These are phyloP conservation scores for Dryadomyces quercivorus DNA, from an alignment of 2,329 filamentous ascomycete genomes.

Conservation along the genomic window DNA sequence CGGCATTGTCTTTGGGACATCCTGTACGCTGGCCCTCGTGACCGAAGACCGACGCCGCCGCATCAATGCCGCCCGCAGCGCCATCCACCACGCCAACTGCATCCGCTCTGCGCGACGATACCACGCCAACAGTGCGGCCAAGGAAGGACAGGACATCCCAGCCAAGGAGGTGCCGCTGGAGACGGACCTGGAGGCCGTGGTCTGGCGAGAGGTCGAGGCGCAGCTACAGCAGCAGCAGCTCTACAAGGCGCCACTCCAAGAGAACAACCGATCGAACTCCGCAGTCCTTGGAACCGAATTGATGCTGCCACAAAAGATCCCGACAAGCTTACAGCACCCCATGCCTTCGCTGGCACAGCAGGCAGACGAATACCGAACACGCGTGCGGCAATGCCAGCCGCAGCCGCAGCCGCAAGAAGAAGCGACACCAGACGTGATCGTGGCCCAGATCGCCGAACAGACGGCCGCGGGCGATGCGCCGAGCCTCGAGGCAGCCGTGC, in stretches of 20 bases:
- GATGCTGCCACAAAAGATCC: background rate
- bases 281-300: too few species aligned
- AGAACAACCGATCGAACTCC: too few species aligned
- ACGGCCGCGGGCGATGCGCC: background rate
- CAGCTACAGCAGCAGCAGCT: background rate
- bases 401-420: background rate
- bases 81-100: slow-evolving; percentile 26
- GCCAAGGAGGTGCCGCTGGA: slow-evolving; percentile 3
- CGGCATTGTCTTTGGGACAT: slow-evolving; percentile 31
- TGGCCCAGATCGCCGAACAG: background rate
- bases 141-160: slow-evolving; percentile 6
- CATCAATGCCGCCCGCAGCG: slow-evolving; percentile 26
- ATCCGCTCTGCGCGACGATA: slow-evolving; percentile 27
- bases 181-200: too few species aligned
- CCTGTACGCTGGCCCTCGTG: slow-evolving; percentile 29
- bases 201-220: background rate
- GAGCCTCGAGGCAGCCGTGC: background rate
- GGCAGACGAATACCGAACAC: slow-evolving; percentile 3
- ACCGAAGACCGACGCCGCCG: slow-evolving; percentile 32
- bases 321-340: background rate
- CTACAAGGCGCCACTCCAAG: too few species aligned
- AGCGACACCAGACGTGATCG: background rate
- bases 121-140: slow-evolving; percentile 16
- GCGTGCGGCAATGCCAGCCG: background rate
- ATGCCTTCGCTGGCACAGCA: background rate